Evolutionary conservation across 495 filamentous ascomycete species (phyloP), one percentile per base, ranked within the genome.

Genomic region (Neurospora tetraspora): DNA sequence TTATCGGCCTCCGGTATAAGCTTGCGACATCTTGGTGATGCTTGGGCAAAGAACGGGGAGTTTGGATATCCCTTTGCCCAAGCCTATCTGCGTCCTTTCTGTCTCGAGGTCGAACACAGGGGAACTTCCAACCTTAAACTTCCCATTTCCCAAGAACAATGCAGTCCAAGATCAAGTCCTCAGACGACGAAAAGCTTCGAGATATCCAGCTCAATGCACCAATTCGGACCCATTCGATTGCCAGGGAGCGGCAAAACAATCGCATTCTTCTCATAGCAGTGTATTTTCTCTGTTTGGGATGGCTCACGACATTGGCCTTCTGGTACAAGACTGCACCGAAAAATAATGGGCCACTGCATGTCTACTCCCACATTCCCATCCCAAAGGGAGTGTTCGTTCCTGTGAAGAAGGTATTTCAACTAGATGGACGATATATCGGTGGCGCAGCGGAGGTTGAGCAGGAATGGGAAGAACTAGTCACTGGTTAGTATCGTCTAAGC

Each of bases 381-480:
- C 70, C 70, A 2, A 71, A 47, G 23, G 70, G 39, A 4, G 70
- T 71, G 27, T 71, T 71, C 9, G 5, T 47, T 12, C 36, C 59
- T 16, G 71, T 73, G 59, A 73, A 70, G 4, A 73, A 73, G 27
- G 61, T 69, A 12, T 73, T 73, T 69, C 10, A 73, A 11, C 71
- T 68, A 16, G 61, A 73, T 37, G 71, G 59, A 5, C 68, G 71
- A 20, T 73, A 73, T 36, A 43, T 73, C 5, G 71, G 71, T 27
- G 40, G 65, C 16, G 14, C 34, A 0, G 18, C 18, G 31, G 34
- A 73, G 37, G 68, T 47, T 45, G 39, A 73, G 8, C 11, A 3
- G 31, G 31, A 73, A 14, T 71, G 70, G 70, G 43, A 71, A 4
- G n/a, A 39, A 3, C 70, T 71, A 12, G 70, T 71, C 0, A 43